Conservation (phyloP, 2,329 filamentous ascomycete genomes). For the Stagonosporopsis cucurbitacearum region DNA sequence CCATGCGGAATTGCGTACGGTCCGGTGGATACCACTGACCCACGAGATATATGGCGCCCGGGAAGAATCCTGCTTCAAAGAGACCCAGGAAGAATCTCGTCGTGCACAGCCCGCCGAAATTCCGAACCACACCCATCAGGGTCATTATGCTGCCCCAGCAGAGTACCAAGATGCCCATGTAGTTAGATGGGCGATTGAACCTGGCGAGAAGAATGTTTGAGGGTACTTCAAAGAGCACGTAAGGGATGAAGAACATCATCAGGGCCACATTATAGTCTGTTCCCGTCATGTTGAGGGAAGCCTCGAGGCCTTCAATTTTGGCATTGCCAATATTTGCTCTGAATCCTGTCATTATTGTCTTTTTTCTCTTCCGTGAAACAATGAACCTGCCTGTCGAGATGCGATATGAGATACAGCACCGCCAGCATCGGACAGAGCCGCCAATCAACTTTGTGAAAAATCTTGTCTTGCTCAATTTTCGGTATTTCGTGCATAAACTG, state of each 20-base stretch:
- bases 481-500: slow-evolving; percentile 34
- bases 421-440: slow-evolving; percentile 30
- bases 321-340: slow-evolving; percentile 55
- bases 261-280: slow-evolving; percentile 68
- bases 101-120: slow-evolving; percentile 54
- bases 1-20: slow-evolving; percentile 61
- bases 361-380: neutral
- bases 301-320: slow-evolving; percentile 41
- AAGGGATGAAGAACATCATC: slow-evolving; percentile 65
- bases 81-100: slow-evolving; percentile 49
- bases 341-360: neutral
- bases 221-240: slow-evolving; percentile 53
- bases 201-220: slow-evolving; percentile 66
- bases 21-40: slow-evolving; percentile 65
- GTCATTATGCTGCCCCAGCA: slow-evolving; percentile 52
- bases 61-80: slow-evolving; percentile 33
- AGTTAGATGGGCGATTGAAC: slow-evolving; percentile 55
- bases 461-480: slow-evolving; percentile 30
- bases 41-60: slow-evolving; percentile 55
- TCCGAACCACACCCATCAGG: slow-evolving; percentile 54
- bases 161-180: slow-evolving; percentile 51
- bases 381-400: slow-evolving; percentile 32
- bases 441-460: slow-evolving; percentile 35
- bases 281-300: slow-evolving; percentile 45
- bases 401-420: slow-evolving; percentile 39